phyloP scores from a whole-genome alignment of 164 flowering plant species.

The Kingdonia uniflora region DNA sequence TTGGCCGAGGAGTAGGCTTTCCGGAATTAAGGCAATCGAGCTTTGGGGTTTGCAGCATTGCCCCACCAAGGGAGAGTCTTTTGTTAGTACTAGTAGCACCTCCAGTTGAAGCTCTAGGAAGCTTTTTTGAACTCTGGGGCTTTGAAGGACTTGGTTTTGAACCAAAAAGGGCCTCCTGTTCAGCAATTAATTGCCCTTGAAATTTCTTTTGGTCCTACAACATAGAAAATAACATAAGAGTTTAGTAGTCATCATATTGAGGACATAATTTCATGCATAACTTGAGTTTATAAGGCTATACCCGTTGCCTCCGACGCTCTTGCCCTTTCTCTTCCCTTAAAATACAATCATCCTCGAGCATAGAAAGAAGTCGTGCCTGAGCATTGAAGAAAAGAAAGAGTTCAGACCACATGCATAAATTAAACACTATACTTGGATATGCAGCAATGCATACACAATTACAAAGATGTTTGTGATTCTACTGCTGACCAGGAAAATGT shows the following conservation, averaged over 20 bases:
- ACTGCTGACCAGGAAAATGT: no score
- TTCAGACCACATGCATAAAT: no score
- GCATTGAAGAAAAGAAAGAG: slow-evolving; percentile 2
- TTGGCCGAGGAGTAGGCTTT: slow-evolving; percentile 33
- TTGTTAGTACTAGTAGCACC: slow-evolving; percentile 27
- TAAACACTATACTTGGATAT: no score
- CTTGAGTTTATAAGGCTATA: slow-evolving; percentile 10
- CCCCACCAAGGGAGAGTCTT: slow-evolving; percentile 64
- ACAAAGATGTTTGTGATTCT: no score
- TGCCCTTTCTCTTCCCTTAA: slow-evolving; percentile 75
- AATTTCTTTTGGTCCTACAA: slow-evolving; percentile 83
- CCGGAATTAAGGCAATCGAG: slow-evolving; percentile 20
- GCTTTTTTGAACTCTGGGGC: slow-evolving; percentile 47
- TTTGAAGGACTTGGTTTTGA: slow-evolving; percentile 91
- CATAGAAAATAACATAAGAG: background rate
- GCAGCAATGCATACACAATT: no score
- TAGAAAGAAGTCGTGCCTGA: slow-evolving; percentile 66
- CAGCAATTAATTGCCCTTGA: slow-evolving; percentile 61
- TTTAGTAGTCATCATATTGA: background rate
- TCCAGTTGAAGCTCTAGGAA: slow-evolving; percentile 52
- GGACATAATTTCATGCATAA: background rate
- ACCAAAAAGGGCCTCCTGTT: slow-evolving; percentile 73
- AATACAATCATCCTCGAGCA: slow-evolving; percentile 74
- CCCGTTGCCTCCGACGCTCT: slow-evolving; percentile 71
- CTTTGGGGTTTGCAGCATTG: slow-evolving; percentile 48